Percentiles rank a stretch among this genome's conserved stretches.
Evolutionary conservation across 768 basidiomycete species (phyloP).

Genomic region (Leccinum arenicola): DNA sequence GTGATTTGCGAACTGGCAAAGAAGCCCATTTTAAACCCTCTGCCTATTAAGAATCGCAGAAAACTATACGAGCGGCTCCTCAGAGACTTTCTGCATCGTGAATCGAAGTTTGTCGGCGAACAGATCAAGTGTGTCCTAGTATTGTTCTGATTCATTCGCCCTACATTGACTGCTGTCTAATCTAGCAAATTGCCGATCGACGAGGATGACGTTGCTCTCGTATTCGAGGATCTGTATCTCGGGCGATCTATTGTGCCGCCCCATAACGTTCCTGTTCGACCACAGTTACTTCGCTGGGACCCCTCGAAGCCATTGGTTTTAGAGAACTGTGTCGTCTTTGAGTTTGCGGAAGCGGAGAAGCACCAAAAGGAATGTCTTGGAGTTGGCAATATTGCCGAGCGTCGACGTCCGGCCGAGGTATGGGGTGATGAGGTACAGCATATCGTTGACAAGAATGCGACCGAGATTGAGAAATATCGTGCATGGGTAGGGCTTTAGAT

Average conservation of each 20-base stretch:
- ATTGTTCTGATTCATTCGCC: neutral
- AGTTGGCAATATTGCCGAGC: slow-evolving; percentile 4
- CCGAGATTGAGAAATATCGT: slow-evolving; percentile 55
- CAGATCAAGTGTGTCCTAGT: slow-evolving; percentile 47
- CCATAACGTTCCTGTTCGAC: slow-evolving; percentile 65
- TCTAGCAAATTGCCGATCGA: slow-evolving; percentile 71
- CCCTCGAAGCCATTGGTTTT: slow-evolving; percentile 54
- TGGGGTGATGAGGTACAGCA: slow-evolving; percentile 68
- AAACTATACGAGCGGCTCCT: slow-evolving; percentile 82
- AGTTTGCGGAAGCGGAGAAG: slow-evolving; percentile 66
- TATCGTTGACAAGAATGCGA: slow-evolving; percentile 54
- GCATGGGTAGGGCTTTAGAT: slow-evolving; percentile 45
- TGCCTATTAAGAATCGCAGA: slow-evolving; percentile 81
- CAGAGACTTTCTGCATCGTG: slow-evolving; percentile 72
- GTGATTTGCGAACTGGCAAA: slow-evolving; percentile 83
- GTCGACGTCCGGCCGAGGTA: slow-evolving; percentile 46
- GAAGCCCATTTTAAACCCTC: slow-evolving; percentile 77
- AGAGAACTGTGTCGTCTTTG: slow-evolving; percentile 89
- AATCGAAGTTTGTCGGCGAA: slow-evolving; percentile 62
- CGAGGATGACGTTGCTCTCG: slow-evolving; percentile 76
- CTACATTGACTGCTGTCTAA: neutral
- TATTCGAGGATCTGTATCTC: slow-evolving; percentile 86
- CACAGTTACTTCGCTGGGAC: slow-evolving; percentile 83
- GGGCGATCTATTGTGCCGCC: slow-evolving; percentile 80
- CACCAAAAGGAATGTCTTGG: slow-evolving; percentile 51